These are phyloP conservation scores for Thymus mandschuricus DNA, from an alignment of 257 asterid genomes.

Conservation along the genomic window DNA sequence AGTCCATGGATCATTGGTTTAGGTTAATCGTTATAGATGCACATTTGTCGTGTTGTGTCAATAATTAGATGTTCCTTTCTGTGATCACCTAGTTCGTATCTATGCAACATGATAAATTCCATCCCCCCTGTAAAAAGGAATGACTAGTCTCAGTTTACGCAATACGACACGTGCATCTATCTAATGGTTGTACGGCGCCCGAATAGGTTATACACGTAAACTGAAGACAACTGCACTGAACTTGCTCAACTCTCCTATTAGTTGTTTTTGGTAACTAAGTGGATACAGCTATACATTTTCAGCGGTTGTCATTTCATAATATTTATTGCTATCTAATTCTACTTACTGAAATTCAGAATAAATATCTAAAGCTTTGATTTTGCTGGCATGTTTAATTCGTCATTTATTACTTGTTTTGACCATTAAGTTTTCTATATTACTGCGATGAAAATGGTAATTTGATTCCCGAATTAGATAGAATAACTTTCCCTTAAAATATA, in stretches of 20 bases:
- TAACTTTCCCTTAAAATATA: neutral
- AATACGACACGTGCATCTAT: neutral
- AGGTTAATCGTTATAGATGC: neutral
- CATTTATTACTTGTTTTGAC: slow-evolving; percentile 21
- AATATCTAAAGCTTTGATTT: slow-evolving; percentile 9
- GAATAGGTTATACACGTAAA: neutral
- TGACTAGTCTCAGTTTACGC: neutral
- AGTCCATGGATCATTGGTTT: neutral
- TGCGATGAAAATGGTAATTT: slow-evolving; percentile 4
- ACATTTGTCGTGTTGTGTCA: neutral
- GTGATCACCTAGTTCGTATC: neutral
- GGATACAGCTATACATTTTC: neutral
- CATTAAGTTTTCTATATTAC: neutral
- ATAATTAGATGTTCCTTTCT: neutral
- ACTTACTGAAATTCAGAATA: neutral
- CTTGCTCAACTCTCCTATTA: neutral
- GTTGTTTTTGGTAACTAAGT: slow-evolving; percentile 25
- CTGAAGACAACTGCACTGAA: neutral
- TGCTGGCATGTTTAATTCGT: slow-evolving; percentile 14
- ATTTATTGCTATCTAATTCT: slow-evolving; percentile 23
- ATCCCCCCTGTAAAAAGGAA: neutral
- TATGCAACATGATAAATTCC: neutral
- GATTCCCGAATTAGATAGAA: neutral
- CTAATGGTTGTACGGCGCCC: neutral
- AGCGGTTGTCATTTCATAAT: neutral